Conservation (phyloP, 192 early-diverging fungal genomes). For the Coemansia furcata region DNA sequence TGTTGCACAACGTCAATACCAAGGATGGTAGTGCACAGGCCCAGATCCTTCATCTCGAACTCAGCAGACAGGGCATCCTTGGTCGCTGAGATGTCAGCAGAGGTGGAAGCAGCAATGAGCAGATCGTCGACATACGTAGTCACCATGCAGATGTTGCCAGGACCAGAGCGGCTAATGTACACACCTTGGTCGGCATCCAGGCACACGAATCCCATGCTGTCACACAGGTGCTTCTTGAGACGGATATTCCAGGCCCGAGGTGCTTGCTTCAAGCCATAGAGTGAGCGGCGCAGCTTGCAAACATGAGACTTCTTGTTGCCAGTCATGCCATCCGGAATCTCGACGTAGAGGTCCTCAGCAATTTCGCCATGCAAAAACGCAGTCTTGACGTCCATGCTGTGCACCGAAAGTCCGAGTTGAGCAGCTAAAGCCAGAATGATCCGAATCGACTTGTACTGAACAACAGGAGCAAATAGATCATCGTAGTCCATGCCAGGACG, state of each 20-base stretch:
- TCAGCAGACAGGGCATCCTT: background rate
- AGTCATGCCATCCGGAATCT: slow-evolving; percentile 1
- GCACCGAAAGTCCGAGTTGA: background rate
- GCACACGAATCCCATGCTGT: background rate
- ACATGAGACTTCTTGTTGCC: background rate
- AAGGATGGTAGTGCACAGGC: background rate
- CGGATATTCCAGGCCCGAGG: background rate
- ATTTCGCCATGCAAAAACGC: slow-evolving; percentile 8
- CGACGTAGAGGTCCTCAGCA: background rate
- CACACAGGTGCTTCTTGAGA: background rate
- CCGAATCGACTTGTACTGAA: slow-evolving; percentile 6
- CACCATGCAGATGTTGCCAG: background rate
- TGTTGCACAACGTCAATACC: background rate
- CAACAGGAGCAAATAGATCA: slow-evolving; percentile 2
- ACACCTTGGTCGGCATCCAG: slow-evolving; percentile 1
- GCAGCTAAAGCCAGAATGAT: background rate
- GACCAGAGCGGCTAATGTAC: background rate
- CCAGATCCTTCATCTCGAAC: slow-evolving; percentile 7
- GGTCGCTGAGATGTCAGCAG: background rate
- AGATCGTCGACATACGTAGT: slow-evolving; percentile 2
- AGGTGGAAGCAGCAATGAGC: background rate
- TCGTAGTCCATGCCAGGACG: background rate
- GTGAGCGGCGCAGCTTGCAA: background rate
- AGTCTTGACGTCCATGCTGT: slow-evolving; percentile 3
- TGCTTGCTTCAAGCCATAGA: slow-evolving; percentile 10